These are phyloP conservation scores for Fulvia fulva DNA, from an alignment of 2,329 filamentous ascomycete species.

Conservation along the genomic window DNA sequence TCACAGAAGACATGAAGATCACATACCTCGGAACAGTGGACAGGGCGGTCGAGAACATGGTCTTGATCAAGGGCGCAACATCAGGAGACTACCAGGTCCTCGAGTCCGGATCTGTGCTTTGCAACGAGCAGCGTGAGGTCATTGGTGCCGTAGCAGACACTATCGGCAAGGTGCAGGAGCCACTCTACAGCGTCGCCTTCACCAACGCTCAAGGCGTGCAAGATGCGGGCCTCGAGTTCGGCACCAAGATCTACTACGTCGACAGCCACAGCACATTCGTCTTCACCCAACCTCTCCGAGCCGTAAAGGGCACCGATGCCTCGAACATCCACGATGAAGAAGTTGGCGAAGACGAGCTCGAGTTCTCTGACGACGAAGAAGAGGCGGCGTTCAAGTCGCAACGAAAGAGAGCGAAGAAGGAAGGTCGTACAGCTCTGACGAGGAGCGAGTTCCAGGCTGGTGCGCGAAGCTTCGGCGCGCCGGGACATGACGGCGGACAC, in stretches of 20 bases:
- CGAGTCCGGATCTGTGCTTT: constrained; percentile 79
- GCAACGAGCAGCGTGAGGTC: constrained; percentile 68
- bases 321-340: constrained; percentile 96
- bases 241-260: constrained; percentile 74
- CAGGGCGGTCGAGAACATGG: constrained; percentile 70
- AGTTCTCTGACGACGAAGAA: constrained; percentile 95
- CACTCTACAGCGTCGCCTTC: constrained; percentile 80
- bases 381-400: constrained; percentile 56
- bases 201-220: constrained; percentile 63
- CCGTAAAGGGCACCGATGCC: constrained; percentile 83
- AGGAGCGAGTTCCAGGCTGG: constrained; percentile 19
- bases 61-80: constrained; percentile 73
- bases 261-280: constrained; percentile 74
- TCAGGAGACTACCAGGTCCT: constrained; percentile 81
- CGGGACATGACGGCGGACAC: constrained; percentile 12
- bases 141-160: constrained; percentile 79
- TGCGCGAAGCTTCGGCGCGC: neutral
- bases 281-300: constrained; percentile 77
- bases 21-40: constrained; percentile 71
- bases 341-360: constrained; percentile 75
- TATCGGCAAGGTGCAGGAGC: constrained; percentile 78
- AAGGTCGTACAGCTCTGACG: constrained; percentile 22
- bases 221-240: constrained; percentile 63
- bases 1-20: constrained; percentile 74
- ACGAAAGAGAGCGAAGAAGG: constrained; percentile 34